Base-by-base conservation (phyloP, 1,284 basidiomycete genomes). In the Bjerkandera adusta region DNA sequence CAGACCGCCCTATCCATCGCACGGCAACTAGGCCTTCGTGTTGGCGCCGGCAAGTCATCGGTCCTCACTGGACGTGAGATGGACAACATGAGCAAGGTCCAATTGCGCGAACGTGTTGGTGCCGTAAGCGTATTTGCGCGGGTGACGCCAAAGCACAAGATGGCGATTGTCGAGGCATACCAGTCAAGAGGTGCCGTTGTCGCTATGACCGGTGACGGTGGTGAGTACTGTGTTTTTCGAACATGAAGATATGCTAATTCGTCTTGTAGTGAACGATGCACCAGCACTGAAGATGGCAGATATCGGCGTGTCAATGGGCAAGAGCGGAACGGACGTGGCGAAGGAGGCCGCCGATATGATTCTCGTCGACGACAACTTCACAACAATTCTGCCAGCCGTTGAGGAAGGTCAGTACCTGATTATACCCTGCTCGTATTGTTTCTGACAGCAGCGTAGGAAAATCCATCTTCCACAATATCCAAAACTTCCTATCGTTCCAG, bases 321-420 rank as follows among this genome's bases (percentile, higher is more conserved):
- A 89, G 67, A 89, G 88, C 49, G 96, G 95, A 3, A 98, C 96
- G 3, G 96, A 99, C 61, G 96, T 99, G 5, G 95, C 96, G 21
- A 98, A 98, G 68, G 95, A 98, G 69, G 95, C 96, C 2, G 94
- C 95, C 3, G 93, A 98, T 67, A 85, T 97, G 54, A 97, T 99
- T 56, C 79, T 99, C 13, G 95, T 97, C 30, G 94, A 98, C 63
- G 96, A 99, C 67, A 96, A 97, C 68, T 98, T 98, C 65, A 88
- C 83, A 47, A 97, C 95, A 1, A 92, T 98, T 52, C 69, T 97
- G 16, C 88, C 92, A 6, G 96, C 95, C 1, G 84, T 98, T 36
- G 95, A 98, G 69, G 96, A 99, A 75, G 96, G 91, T 85, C 41
- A 41, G 72, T 63, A 13, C 15, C 37, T 13, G 33, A 30, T 41